phyloP scores from a whole-genome alignment of 2,329 filamentous ascomycete genomes.

The Chrysosporium keratinophilum region DNA sequence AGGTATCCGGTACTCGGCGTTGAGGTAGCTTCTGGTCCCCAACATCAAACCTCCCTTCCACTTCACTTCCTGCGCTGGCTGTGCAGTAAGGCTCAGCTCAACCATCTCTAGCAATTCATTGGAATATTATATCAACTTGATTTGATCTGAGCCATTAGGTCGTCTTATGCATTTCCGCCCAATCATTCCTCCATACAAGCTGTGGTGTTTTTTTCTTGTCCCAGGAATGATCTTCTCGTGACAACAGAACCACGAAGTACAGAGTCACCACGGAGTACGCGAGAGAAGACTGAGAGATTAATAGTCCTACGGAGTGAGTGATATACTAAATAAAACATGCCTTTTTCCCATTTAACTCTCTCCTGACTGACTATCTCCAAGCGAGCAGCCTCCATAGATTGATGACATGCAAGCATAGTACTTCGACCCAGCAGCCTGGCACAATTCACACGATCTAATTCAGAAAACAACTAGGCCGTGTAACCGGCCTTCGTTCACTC shows the following conservation, averaged over 20 bases:
- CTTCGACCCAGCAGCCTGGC: conserved; percentile 5
- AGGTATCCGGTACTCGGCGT: conserved; percentile 10
- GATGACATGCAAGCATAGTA: neutral
- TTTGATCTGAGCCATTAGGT: neutral
- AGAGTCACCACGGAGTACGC: too few relatives aligned
- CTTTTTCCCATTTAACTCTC: too few relatives aligned
- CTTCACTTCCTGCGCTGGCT: too few relatives aligned
- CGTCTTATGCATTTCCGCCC: neutral
- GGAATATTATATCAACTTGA: neutral
- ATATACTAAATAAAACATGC: too few relatives aligned
- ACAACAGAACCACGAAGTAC: neutral
- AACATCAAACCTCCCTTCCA: neutral
- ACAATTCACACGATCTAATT: conserved; percentile 5
- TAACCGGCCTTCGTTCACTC: neutral
- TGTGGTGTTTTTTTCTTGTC: too few relatives aligned
- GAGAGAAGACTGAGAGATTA: too few relatives aligned
- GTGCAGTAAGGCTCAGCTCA: too few relatives aligned
- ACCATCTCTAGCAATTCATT: too few relatives aligned
- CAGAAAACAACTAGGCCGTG: conserved; percentile 3
- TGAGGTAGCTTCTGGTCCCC: neutral
- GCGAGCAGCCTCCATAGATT: neutral
- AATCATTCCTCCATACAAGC: neutral
- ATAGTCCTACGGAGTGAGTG: too few relatives aligned
- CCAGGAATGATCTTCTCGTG: too few relatives aligned
- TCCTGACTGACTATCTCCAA: too few relatives aligned